Evolutionary conservation across 2,329 filamentous ascomycete species (phyloP), one percentile per base, ranked within the genome.

Genomic region (Diplodia intermedia): DNA sequence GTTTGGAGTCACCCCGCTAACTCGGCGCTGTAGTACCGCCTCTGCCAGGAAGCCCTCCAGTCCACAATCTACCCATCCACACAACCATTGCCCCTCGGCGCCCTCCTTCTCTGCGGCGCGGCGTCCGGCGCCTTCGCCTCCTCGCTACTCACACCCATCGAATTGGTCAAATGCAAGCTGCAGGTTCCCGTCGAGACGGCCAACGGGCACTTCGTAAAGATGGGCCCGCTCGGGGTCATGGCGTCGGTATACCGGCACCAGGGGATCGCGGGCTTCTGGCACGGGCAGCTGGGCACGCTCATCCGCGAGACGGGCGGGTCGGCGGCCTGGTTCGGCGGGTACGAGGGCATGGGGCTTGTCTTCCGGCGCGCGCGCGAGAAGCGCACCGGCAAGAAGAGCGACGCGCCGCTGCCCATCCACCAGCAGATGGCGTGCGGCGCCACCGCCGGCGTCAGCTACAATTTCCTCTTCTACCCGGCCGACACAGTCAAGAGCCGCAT

Each of bases 91-190:
- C 90, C 93, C 0, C 86, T 97, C n/a, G 81, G 86, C 1, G 90
- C 89, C 0, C 85, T 98, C 18, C 87, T 92, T 78, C 82, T 89
- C 63, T 96, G 93, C 20, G 95, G 95, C 56, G 94, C 92, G 60
- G 90, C 92, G 68, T 91, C 94, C 1, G 95, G 95, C 40, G 91
- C 91, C 49, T 91, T 97, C 75, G 97, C 95, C 0, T 97, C 93
- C 0, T 85, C 97, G 57, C 88, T 97, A 38, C 87, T 99, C 70
- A 99, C 95, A 0, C 95, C 95, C 0, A 93, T 99, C 72, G 95
- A 99, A 81, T 87, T 99, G 65, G 91, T 99, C 77, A 99, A 99
- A 82, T 99, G 95, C 86, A 96, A 95, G 81, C 97, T 99, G 82
- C 95, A 99, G 79, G 94, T 94, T 0, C 92, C 86, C 18, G 67